These are phyloP conservation scores for Noccaea caerulescens DNA, from an alignment of 345 rosid genomes.

Conservation along the genomic window DNA sequence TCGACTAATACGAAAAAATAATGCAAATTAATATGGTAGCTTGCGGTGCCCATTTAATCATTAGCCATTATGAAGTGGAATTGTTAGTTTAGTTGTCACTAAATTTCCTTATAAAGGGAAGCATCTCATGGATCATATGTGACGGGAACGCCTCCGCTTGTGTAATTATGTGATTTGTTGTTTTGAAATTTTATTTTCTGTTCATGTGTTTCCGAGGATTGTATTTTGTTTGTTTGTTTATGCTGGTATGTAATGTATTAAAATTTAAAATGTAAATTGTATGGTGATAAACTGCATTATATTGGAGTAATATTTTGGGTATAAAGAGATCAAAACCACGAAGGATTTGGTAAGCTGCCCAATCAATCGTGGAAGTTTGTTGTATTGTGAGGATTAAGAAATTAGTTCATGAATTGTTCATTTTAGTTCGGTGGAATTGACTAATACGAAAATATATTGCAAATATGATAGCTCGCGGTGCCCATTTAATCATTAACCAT, in stretches of 20 bases:
- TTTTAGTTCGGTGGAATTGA: conserved; percentile 28
- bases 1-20: conserved; percentile 11
- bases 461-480: conserved; percentile 26
- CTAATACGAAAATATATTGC: conserved; percentile 19
- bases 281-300: background rate
- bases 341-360: background rate
- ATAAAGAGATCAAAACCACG: no score
- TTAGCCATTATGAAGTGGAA: conserved; percentile 26
- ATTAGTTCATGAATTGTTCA: background rate
- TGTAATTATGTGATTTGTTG: conserved; percentile 59
- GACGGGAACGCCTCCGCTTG: conserved; percentile 83
- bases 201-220: background rate
- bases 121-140: conserved; percentile 25
- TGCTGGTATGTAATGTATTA: conserved; percentile 8
- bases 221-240: conserved; percentile 4
- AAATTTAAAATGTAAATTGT: conserved; percentile 3
- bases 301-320: no score
- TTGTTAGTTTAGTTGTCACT: conserved; percentile 23
- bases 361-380: conserved; percentile 19
- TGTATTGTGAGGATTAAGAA: background rate
- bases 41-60: conserved; percentile 12
- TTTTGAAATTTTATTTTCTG: background rate
- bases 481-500: conserved; percentile 21
- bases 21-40: conserved; percentile 25
- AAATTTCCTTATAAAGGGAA: conserved; percentile 6